These are phyloP conservation scores for Rhizopogon roseolus DNA, from an alignment of 768 basidiomycete species.

Conservation along the genomic window DNA sequence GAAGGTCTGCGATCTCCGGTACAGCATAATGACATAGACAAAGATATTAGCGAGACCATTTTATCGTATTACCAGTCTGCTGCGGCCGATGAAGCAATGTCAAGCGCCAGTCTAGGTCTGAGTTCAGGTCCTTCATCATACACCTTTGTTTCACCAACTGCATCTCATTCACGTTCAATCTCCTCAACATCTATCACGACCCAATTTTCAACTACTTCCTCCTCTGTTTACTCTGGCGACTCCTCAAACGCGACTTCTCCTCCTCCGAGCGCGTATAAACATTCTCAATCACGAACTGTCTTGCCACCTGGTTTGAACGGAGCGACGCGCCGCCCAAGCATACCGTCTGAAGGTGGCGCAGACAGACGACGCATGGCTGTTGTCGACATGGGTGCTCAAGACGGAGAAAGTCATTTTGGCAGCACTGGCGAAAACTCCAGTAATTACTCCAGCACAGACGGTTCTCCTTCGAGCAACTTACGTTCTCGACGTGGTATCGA, in stretches of 20 bases:
- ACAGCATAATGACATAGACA: neutral
- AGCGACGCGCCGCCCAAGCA: slow-evolving; percentile 41
- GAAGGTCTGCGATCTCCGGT: neutral
- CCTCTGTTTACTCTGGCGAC: slow-evolving; percentile 50
- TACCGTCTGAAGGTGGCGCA: slow-evolving; percentile 53
- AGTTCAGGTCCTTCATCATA: slow-evolving; percentile 13
- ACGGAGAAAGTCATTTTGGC: too few relatives aligned
- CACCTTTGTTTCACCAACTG: neutral
- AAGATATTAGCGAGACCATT: slow-evolving; percentile 37
- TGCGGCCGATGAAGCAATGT: slow-evolving; percentile 29
- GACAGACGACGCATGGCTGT: slow-evolving; percentile 67
- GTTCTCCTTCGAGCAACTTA: slow-evolving; percentile 24
- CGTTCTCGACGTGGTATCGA: slow-evolving; percentile 37
- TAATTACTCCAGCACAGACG: slow-evolving; percentile 19
- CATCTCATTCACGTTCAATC: slow-evolving; percentile 4
- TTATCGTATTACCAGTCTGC: slow-evolving; percentile 55
- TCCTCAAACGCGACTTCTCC: slow-evolving; percentile 18
- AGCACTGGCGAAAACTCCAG: neutral
- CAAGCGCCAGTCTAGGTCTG: slow-evolving; percentile 16
- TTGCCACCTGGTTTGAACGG: slow-evolving; percentile 24
- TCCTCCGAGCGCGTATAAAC: slow-evolving; percentile 17
- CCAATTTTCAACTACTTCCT: slow-evolving; percentile 32
- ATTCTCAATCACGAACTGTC: slow-evolving; percentile 13
- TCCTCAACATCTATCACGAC: slow-evolving; percentile 10
- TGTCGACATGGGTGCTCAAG: slow-evolving; percentile 48